Evolutionary conservation across 2,329 filamentous ascomycete species (phyloP).

Genomic region (Fusarium irregulare): DNA sequence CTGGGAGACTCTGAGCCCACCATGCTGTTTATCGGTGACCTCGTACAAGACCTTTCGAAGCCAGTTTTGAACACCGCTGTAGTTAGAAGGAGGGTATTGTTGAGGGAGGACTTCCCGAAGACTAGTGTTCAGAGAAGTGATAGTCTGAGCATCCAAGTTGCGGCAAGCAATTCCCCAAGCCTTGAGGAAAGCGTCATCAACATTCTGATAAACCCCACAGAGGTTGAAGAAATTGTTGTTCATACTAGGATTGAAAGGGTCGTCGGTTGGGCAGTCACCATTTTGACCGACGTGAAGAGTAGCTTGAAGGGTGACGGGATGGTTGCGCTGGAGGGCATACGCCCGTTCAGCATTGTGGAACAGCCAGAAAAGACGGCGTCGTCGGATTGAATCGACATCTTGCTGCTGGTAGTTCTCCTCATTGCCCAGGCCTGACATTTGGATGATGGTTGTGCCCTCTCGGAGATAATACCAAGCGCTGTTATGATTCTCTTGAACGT

Average conservation of each 20-base stretch:
- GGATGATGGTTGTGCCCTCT: constrained; percentile 78
- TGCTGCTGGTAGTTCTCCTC: constrained; percentile 70
- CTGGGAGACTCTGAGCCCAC: constrained; percentile 66
- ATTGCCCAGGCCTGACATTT: constrained; percentile 70
- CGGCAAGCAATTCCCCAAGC: constrained; percentile 74
- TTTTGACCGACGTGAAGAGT: constrained; percentile 73
- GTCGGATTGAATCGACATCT: constrained; percentile 69
- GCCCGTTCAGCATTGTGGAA: constrained; percentile 78
- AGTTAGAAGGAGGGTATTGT: constrained; percentile 61
- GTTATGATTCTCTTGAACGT: constrained; percentile 77
- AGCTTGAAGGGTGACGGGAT: constrained; percentile 76
- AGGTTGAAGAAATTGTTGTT: constrained; percentile 68
- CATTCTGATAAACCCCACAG: constrained; percentile 71
- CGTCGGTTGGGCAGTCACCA: constrained; percentile 69
- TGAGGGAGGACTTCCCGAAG: constrained; percentile 26
- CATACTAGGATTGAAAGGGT: constrained; percentile 60
- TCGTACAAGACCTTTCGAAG: constrained; percentile 73
- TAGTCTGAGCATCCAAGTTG: constrained; percentile 67
- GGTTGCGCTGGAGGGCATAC: constrained; percentile 76
- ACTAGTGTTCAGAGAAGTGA: constrained; percentile 47
- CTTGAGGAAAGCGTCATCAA: constrained; percentile 72
- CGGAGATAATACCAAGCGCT: constrained; percentile 84
- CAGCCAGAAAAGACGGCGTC: constrained; percentile 78
- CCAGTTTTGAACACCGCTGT: constrained; percentile 72
- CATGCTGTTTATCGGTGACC: too few relatives aligned